A percentile compares a stretch with the other conserved stretches of the same genome.
These are phyloP conservation scores for Eutrema yunnanense DNA, from an alignment of 345 rosid species.

Conservation along the genomic window DNA sequence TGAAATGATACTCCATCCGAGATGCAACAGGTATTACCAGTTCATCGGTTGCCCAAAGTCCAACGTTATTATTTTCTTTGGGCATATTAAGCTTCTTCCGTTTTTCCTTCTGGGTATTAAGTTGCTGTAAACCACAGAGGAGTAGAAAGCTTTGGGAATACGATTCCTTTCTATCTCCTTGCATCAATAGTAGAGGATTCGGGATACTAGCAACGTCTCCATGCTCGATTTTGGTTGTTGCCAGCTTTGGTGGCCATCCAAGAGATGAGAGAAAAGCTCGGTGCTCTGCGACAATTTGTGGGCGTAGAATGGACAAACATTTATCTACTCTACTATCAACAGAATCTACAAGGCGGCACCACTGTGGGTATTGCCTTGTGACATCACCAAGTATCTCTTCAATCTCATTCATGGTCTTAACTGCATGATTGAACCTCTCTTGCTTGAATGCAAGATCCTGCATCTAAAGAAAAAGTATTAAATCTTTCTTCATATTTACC, in stretches of 20 bases:
- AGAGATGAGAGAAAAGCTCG: slow-evolving; percentile 68
- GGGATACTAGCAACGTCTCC: slow-evolving; percentile 36
- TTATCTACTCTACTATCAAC: slow-evolving; percentile 69
- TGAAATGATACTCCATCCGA: slow-evolving; percentile 71
- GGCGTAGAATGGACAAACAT: slow-evolving; percentile 49
- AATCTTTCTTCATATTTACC: not conserved
- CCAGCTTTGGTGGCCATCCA: slow-evolving; percentile 80
- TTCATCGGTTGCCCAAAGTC: slow-evolving; percentile 71
- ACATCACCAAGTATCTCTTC: slow-evolving; percentile 44
- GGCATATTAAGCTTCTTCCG: slow-evolving; percentile 34
- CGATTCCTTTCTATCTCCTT: slow-evolving; percentile 43
- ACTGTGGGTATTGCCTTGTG: slow-evolving; percentile 40
- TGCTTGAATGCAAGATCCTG: slow-evolving; percentile 51
- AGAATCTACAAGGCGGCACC: slow-evolving; percentile 52
- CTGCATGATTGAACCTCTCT: slow-evolving; percentile 41
- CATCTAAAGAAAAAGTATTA: slow-evolving; percentile 7
- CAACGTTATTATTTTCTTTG: slow-evolving; percentile 12
- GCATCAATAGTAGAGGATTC: slow-evolving; percentile 58
- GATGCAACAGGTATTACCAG: slow-evolving; percentile 64
- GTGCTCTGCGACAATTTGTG: slow-evolving; percentile 60
- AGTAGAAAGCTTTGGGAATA: slow-evolving; percentile 60
- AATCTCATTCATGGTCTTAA: slow-evolving; percentile 45
- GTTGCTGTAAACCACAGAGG: slow-evolving; percentile 64
- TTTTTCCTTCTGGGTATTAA: slow-evolving; percentile 46
- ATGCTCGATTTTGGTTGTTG: slow-evolving; percentile 32